Percentiles rank a stretch among this genome's conserved stretches.
Evolutionary conservation across 169 alveolate genomes (phyloP).

Genomic region (Blepharisma undulans): DNA sequence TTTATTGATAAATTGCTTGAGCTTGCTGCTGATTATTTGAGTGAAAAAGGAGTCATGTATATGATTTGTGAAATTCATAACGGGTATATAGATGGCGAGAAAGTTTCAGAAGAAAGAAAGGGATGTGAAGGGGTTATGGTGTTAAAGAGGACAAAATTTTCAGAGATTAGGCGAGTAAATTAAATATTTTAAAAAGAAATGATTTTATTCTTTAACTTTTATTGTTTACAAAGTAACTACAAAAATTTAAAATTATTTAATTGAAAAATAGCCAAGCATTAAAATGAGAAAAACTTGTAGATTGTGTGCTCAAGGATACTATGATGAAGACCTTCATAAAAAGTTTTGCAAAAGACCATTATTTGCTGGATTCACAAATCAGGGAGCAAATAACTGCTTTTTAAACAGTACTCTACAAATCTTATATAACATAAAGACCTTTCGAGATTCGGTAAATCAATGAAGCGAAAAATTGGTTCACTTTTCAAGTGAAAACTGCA

Average conservation of each 20-base stretch:
- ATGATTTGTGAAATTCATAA: conserved; percentile 6
- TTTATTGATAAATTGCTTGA: conserved; percentile 44
- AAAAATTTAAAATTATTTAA: too few species aligned
- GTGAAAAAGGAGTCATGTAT: conserved; percentile 30
- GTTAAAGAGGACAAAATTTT: background rate
- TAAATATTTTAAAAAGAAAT: too few species aligned
- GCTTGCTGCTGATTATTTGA: background rate
- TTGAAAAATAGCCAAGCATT: background rate
- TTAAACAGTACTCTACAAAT: conserved; percentile 59
- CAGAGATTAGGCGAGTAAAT: background rate
- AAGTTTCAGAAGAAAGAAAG: background rate
- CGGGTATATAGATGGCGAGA: background rate
- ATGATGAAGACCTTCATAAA: background rate
- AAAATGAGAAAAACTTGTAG: background rate
- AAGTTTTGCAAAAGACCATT: background rate
- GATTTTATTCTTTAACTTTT: too few species aligned
- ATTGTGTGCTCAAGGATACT: background rate
- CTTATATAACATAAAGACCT: conserved; percentile 54
- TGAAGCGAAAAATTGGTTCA: background rate
- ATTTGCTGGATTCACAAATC: background rate
- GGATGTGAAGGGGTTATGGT: conserved; percentile 38
- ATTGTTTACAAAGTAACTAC: too few species aligned
- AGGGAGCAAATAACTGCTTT: conserved; percentile 60
- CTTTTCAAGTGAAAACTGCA: background rate
- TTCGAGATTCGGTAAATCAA: conserved; percentile 30